Percentiles rank a stretch among this genome's conserved stretches.
Evolutionary conservation across 179 eudicot species (phyloP).

Genomic region (Sideroxylon spinosum): DNA sequence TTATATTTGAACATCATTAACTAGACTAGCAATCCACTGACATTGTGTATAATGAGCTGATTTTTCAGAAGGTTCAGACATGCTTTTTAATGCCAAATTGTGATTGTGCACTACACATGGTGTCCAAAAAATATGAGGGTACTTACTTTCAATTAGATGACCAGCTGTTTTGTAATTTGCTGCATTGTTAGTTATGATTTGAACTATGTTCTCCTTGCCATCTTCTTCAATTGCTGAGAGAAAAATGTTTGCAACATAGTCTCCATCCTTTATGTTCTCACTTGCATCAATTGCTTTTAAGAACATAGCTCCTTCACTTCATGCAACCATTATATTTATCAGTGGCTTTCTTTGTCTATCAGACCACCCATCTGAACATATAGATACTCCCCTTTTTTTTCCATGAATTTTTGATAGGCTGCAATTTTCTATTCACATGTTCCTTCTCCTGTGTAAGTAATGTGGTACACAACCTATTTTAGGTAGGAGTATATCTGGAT

Average conservation of each 20-base stretch:
- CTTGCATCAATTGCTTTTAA: constrained; percentile 13
- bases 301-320: constrained; percentile 9
- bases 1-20: background rate
- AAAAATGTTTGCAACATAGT: constrained; percentile 9
- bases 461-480: constrained; percentile 11
- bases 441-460: constrained; percentile 14
- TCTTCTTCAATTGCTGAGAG: constrained; percentile 14
- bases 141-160: constrained; percentile 12
- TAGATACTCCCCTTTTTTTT: constrained; percentile 17
- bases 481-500: constrained; percentile 4
- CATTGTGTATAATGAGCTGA: constrained; percentile 1
- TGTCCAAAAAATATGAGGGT: constrained; percentile 27
- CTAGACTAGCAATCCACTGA: constrained; percentile 13
- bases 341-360: constrained; percentile 16
- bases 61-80: constrained; percentile 6
- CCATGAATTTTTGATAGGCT: constrained; percentile 16
- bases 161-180: constrained; percentile 12
- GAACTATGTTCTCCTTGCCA: constrained; percentile 22
- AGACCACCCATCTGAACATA: constrained; percentile 22
- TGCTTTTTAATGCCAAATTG: constrained; percentile 13
- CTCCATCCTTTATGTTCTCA: constrained; percentile 12
- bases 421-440: constrained; percentile 9
- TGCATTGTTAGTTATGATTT: constrained; percentile 21
- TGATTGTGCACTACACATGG: constrained; percentile 24
- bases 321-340: constrained; percentile 16